Percentiles rank a stretch among this genome's conserved stretches.
Conservation (phyloP, 192 early-diverging fungal genomes). For the Backusella luteola region DNA sequence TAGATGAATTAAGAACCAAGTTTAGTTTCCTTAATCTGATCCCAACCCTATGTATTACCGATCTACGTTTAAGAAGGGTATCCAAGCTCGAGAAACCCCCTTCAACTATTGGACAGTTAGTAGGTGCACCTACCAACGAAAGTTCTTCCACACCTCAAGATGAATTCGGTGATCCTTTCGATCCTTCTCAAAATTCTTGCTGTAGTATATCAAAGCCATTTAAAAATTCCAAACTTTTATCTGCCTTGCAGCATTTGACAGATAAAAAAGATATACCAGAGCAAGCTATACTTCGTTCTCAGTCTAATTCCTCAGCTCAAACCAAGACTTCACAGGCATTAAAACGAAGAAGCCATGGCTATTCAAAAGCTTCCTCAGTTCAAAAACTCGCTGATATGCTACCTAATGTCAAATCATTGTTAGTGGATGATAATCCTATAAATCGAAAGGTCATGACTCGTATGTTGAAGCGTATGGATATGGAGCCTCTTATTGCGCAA, state of each 20-base stretch:
- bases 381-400: not conserved
- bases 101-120: not conserved
- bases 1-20: not conserved
- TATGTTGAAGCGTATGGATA: constrained; percentile 41
- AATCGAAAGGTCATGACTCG: constrained; percentile 67
- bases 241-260: not conserved
- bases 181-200: not conserved
- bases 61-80: not conserved
- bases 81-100: not conserved
- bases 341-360: not conserved
- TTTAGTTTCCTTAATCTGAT: not conserved
- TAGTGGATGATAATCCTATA: constrained; percentile 73
- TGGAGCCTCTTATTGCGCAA: constrained; percentile 15
- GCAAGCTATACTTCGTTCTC: too few species aligned
- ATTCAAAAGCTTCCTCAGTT: not conserved
- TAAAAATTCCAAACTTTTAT: constrained; percentile 22
- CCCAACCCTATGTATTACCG: not conserved
- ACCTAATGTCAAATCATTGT: constrained; percentile 29
- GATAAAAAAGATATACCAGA: not conserved
- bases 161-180: constrained; percentile 2
- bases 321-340: not conserved
- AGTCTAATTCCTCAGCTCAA: not conserved
- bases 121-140: not conserved
- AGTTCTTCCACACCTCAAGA: not conserved
- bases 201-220: constrained; percentile 19